A percentile compares a stretch with the other conserved stretches of the same genome.
phyloP scores from a whole-genome alignment of 352 stramenopile genomes.

The Pythium grandisporangium region DNA sequence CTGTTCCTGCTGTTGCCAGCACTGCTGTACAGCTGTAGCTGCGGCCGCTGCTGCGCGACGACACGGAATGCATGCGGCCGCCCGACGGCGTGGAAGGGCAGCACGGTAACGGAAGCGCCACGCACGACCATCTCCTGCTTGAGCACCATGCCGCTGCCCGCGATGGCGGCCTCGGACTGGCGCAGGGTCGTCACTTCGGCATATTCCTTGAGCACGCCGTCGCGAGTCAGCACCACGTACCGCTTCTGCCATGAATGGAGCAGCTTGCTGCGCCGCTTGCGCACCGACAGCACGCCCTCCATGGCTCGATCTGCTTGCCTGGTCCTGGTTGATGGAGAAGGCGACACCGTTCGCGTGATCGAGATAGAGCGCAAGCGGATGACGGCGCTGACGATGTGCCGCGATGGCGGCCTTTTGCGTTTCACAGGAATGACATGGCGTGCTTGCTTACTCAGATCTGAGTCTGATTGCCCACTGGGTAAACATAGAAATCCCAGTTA shows the following conservation, averaged over 20 bases:
- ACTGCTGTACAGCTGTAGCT: too few relatives aligned
- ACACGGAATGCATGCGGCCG: constrained; percentile 52
- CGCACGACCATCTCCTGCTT: constrained; percentile 29
- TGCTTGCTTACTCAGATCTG: constrained; percentile 10
- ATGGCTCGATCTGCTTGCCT: too few relatives aligned
- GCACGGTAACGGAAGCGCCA: constrained; percentile 19
- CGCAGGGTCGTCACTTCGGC: constrained; percentile 12
- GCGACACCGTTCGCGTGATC: too few relatives aligned
- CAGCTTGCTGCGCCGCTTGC: constrained; percentile 37
- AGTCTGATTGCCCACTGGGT: neutral
- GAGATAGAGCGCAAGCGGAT: too few relatives aligned
- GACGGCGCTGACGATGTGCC: too few relatives aligned
- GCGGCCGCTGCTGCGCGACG: constrained; percentile 8
- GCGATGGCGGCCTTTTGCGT: too few relatives aligned
- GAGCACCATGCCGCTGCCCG: constrained; percentile 37
- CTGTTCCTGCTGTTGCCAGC: too few relatives aligned
- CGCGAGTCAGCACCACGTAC: constrained; percentile 47
- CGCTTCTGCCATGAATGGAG: constrained; percentile 61
- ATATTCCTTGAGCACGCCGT: constrained; percentile 44
- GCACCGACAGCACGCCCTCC: constrained; percentile 50
- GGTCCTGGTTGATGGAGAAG: too few relatives aligned
- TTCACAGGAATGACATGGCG: too few relatives aligned
- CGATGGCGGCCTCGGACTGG: constrained; percentile 4
- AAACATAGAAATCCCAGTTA: too few relatives aligned
- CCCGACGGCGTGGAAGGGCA: constrained; percentile 41